A percentile compares a stretch with the other conserved stretches of the same genome.
phyloP scores from a whole-genome alignment of 2,329 filamentous ascomycete genomes.

The Triangularia setosa region DNA sequence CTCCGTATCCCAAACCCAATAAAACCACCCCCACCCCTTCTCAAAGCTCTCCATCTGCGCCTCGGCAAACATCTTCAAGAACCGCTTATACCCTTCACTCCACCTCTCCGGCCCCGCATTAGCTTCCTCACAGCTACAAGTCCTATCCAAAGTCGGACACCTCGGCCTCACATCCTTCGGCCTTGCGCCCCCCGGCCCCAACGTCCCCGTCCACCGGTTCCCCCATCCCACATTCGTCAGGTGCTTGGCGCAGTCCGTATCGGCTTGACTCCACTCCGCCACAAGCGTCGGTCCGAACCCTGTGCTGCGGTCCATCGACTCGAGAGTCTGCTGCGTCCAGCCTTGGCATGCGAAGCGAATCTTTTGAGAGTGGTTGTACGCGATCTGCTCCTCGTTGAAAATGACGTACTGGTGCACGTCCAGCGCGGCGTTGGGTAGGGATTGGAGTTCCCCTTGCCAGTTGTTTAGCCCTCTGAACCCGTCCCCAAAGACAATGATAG shows the following conservation, averaged over 20 bases:
- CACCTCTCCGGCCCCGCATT: conserved; percentile 71
- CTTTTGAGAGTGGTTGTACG: conserved; percentile 76
- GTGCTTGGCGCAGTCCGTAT: conserved; percentile 85
- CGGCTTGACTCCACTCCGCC: conserved; percentile 96
- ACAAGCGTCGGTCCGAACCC: conserved; percentile 93
- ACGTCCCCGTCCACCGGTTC: conserved; percentile 87
- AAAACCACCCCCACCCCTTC: conserved; percentile 94
- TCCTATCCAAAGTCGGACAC: conserved; percentile 64
- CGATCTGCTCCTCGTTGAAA: conserved; percentile 87
- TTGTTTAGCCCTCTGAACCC: conserved; percentile 88
- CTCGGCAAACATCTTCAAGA: conserved; percentile 84
- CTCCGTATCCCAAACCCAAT: conserved; percentile 97
- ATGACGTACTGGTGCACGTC: conserved; percentile 99
- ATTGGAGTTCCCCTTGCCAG: conserved; percentile 80
- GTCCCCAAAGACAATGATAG: conserved; percentile 83
- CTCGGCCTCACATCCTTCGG: conserved; percentile 55
- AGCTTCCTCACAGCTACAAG: conserved; percentile 70
- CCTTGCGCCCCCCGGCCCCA: conserved; percentile 61
- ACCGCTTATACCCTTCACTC: conserved; percentile 73
- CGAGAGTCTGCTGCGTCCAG: conserved; percentile 75
- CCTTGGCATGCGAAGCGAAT: conserved; percentile 81
- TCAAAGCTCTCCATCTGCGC: conserved; percentile 96
- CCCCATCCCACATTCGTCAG: conserved; percentile 89
- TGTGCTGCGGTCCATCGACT: conserved; percentile 66
- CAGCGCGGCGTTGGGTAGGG: conserved; percentile 71